Evolutionary conservation across 2,329 filamentous ascomycete species (phyloP), one percentile per base, ranked within the genome.

Genomic region (Trichocomaceae sp.): DNA sequence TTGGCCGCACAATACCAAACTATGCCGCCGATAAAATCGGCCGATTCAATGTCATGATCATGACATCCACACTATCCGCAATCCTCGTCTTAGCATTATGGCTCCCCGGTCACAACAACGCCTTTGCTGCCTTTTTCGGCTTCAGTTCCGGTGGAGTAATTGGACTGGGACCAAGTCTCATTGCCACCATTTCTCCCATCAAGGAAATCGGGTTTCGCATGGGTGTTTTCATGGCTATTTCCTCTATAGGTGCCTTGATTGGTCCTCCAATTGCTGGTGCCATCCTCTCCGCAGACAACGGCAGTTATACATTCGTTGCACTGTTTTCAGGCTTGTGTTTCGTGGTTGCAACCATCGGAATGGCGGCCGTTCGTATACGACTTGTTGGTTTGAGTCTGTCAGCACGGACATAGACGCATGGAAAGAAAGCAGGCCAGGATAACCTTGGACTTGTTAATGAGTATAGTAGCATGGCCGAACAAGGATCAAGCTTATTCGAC

Each of bases 21-120:
- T 61, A 64, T 10, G 26, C 69, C 0, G 67, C 69, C 1, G 70
- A 72, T 42, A 57, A 58, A 5, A 56, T 64, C 0, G 70, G 70
- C 19, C 63, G 66, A 2, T 69, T 69, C 47, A 69, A 69, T 22
- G 58, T 62, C 9, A 67, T 68, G 64, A 51, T 58, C 5, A 8
- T 62, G 3, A 66, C 60, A 2, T 50, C 58, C 1, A 12, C 61
- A 0, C 20, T 62, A 0, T 67, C 61, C 26, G 47, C 58, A 0
- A 45, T 67, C 2, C 42, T 61, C 0, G 63, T 61, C 0, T 54
- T 69, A 1, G 58, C 59, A 0, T 47, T 69, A 1, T 69, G 67
- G 67, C 44, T 61, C 1, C 55, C 47, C 0, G 55, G 58, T 0
- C 60, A 58, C 1, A 61, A 57, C 12, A 50, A 54, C 12, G 58